phyloP scores from a whole-genome alignment of 148 eudicot genomes.

The Hydrangea macrophylla region DNA sequence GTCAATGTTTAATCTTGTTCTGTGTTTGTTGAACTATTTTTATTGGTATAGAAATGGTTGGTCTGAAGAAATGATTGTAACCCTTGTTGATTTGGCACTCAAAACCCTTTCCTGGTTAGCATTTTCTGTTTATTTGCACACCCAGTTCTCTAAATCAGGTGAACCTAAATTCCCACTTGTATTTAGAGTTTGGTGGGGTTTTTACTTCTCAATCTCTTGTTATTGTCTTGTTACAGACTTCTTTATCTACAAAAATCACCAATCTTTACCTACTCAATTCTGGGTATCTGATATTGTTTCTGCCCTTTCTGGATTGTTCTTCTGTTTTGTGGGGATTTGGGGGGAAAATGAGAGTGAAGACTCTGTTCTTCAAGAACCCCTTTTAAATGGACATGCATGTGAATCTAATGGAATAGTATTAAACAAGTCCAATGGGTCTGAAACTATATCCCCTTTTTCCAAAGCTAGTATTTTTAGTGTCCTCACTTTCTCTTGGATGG shows the following conservation, averaged over 20 bases:
- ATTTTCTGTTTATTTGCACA: conserved; percentile 35
- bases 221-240: conserved; percentile 39
- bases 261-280: conserved; percentile 22
- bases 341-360: conserved; percentile 30
- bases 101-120: conserved; percentile 38
- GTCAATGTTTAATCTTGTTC: conserved; percentile 30
- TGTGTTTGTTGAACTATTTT: conserved; percentile 35
- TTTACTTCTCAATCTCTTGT: conserved; percentile 37
- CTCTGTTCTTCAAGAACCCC: conserved; percentile 34
- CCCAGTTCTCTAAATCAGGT: conserved; percentile 20
- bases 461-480: conserved; percentile 44
- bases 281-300: conserved; percentile 44
- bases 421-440: conserved; percentile 17
- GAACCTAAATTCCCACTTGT: conserved; percentile 39
- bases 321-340: conserved; percentile 35
- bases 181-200: conserved; percentile 58
- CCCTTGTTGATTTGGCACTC: conserved; percentile 37
- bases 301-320: conserved; percentile 28
- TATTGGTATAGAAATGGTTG: conserved; percentile 54
- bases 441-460: conserved; percentile 27
- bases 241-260: conserved; percentile 15
- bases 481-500: conserved; percentile 51
- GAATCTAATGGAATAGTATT: conserved; percentile 6
- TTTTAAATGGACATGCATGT: conserved; percentile 38
- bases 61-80: conserved; percentile 36